These are phyloP conservation scores for Calycina marina DNA, from an alignment of 2,329 filamentous ascomycete genomes.

Conservation along the genomic window DNA sequence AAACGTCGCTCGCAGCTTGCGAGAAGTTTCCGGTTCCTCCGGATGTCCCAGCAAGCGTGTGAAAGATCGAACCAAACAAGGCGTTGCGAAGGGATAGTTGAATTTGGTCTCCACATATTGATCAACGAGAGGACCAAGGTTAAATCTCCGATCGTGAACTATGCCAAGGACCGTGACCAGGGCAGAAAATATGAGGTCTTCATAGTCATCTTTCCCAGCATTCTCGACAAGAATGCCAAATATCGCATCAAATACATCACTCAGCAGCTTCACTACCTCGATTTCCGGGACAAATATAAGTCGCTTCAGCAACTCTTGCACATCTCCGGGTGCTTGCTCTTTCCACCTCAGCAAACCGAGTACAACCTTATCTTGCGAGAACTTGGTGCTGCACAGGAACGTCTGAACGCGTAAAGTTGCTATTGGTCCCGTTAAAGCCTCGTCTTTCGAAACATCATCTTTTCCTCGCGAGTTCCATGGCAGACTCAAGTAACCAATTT, in stretches of 20 bases:
- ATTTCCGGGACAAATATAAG: conserved; percentile 93
- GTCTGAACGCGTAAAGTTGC: conserved; percentile 69
- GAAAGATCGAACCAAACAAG: conserved; percentile 77
- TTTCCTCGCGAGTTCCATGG: conserved; percentile 62
- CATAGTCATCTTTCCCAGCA: conserved; percentile 80
- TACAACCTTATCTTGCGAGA: conserved; percentile 82
- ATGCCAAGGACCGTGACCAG: conserved; percentile 84
- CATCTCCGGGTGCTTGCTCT: conserved; percentile 54
- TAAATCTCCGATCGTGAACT: conserved; percentile 87
- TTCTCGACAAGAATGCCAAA: conserved; percentile 87
- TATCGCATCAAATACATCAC: conserved; percentile 76
- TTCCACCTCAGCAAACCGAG: conserved; percentile 79
- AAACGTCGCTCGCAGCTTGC: conserved; percentile 78
- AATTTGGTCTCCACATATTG: conserved; percentile 80
- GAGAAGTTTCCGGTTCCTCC: conserved; percentile 67
- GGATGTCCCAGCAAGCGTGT: conserved; percentile 70
- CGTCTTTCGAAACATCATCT: conserved; percentile 55
- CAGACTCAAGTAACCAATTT: conserved; percentile 73
- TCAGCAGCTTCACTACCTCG: conserved; percentile 88
- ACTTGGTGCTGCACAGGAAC: conserved; percentile 84
- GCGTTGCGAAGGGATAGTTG: conserved; percentile 83
- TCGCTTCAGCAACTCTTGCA: conserved; percentile 62
- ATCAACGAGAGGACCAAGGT: conserved; percentile 79
- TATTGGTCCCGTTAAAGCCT: conserved; percentile 60
- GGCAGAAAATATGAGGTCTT: conserved; percentile 83